Conservation (phyloP, 441 rosid genomes). For the Jatropha podagrica region DNA sequence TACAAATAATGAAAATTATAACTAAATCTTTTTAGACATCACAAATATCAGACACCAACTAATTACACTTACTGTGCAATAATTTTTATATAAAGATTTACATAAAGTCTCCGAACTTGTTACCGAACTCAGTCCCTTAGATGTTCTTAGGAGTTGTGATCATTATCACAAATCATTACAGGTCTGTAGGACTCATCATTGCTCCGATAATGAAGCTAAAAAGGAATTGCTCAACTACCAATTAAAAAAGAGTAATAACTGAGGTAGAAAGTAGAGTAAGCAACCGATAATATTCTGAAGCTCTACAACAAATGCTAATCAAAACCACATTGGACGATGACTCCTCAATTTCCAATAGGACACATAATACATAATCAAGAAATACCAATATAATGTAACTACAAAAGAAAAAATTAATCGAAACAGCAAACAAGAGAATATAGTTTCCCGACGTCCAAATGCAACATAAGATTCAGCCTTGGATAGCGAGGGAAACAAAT, state of each 20-base stretch:
- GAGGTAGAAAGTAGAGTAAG: too few species aligned
- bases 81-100: too few species aligned
- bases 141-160: conserved; percentile 67
- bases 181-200: conserved; percentile 84
- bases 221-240: conserved; percentile 5
- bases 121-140: conserved; percentile 76
- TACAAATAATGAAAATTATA: too few species aligned
- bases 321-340: too few species aligned
- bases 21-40: too few species aligned
- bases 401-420: not conserved
- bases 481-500: conserved; percentile 11
- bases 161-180: conserved; percentile 85
- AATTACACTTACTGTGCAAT: too few species aligned
- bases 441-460: conserved; percentile 7
- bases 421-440: not conserved
- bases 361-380: too few species aligned
- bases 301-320: not conserved
- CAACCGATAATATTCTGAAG: too few species aligned
- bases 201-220: conserved; percentile 17
- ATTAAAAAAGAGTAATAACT: not conserved
- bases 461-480: not conserved
- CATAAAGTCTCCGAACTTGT: too few species aligned
- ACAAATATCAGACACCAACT: too few species aligned
- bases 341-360: too few species aligned
- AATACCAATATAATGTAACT: not conserved